phyloP scores from a whole-genome alignment of 306 rosid species.

The Casuarina equisetifolia region DNA sequence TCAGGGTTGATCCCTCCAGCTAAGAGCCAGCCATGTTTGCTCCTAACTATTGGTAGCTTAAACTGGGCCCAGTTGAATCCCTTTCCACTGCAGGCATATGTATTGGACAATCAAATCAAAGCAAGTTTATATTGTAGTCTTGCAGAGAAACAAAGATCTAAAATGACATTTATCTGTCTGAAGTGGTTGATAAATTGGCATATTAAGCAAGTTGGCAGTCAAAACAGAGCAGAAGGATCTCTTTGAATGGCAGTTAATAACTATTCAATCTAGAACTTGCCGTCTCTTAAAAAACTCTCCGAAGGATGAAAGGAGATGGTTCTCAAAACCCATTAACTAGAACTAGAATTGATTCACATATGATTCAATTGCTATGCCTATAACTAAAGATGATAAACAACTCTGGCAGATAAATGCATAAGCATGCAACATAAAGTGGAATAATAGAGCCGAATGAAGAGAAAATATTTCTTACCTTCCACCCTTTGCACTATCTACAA shows the following conservation, averaged over 20 bases:
- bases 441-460: slow-evolving; percentile 3
- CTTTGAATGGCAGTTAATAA: neutral
- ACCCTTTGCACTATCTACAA: slow-evolving; percentile 79
- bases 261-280: neutral
- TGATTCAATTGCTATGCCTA: neutral
- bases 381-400: neutral
- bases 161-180: neutral
- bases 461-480: slow-evolving; percentile 60
- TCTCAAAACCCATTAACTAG: neutral
- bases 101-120: slow-evolving; percentile 10
- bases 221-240: neutral
- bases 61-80: slow-evolving; percentile 78
- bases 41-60: slow-evolving; percentile 59
- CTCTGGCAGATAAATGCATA: neutral
- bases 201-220: neutral
- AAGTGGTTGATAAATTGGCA: neutral
- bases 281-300: neutral
- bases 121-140: neutral
- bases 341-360: neutral
- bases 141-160: slow-evolving; percentile 2
- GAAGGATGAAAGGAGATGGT: neutral
- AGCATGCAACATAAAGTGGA: neutral
- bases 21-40: slow-evolving; percentile 94
- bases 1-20: slow-evolving; percentile 87
- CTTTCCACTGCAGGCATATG: slow-evolving; percentile 54